Base-by-base conservation (phyloP, 306 rosid species). In the Hippophae tibetana region DNA sequence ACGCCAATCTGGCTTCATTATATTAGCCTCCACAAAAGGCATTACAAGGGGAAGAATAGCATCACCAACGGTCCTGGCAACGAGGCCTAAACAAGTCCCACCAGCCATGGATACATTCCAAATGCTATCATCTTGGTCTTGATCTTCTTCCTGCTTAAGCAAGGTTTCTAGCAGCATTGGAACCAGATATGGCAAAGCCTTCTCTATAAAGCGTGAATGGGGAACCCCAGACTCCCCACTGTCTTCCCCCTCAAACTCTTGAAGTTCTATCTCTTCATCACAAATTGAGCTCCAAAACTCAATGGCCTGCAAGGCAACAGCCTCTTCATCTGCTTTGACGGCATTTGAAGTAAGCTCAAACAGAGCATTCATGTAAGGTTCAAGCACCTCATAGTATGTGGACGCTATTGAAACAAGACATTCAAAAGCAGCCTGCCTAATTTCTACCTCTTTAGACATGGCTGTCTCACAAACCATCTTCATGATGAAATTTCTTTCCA, bases 271-370 rank as follows among this genome's bases (percentile, higher is more conserved):
- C 43, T 74, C 78, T 54, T 62, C 74, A 63, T 74, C 78, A 42
- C 78, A 74, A 27, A 74, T 58, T 47, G 78, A 61, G 66, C 78
- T 74, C 78, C 78, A 74, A 52, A 74, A 74, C 62, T 74, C 78
- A 3, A 74, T 68, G 14, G 78, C 78, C 68, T 74, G 74, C 53
- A 74, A 74, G 40, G 74, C 62, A 42, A 63, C 78, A 7, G 50
- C 61, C 62, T 68, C 74, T 64, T 68, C 74, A 53, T 74, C 74
- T 61, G 63, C 69, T 43, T 68, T 74, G 13, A 74, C 70, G n/a
- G 74, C 78, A 51, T 68, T 68, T 31, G 74, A 68, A 27, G 78
- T 74, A 62, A 68, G 74, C 66, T 67, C 74, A 74, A 68, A 68
- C 40, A 74, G 54, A 58, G 69, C 50, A 18, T 62, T 74, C 73